Evolutionary conservation across 2,329 filamentous ascomycete species (phyloP).

Genomic region (Hypocrella siamensis): DNA sequence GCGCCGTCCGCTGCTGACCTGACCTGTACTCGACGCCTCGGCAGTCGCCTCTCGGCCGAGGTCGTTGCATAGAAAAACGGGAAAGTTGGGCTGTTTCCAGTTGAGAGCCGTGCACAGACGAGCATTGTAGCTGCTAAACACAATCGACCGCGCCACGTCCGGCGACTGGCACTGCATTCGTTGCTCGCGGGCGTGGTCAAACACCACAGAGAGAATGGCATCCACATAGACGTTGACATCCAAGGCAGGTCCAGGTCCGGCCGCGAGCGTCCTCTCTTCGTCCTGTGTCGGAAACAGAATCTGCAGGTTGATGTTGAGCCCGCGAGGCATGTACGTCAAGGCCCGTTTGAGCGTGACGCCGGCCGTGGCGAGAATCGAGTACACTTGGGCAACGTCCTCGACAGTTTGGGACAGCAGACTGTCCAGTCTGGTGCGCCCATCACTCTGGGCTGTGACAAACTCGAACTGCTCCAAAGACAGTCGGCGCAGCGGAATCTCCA

Average conservation of each 20-base stretch:
- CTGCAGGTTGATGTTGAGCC: conserved; percentile 84
- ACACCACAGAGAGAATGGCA: conserved; percentile 67
- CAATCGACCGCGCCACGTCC: conserved; percentile 67
- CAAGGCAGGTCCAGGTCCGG: conserved; percentile 56
- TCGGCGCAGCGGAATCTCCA: conserved; percentile 70
- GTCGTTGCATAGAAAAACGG: conserved; percentile 89
- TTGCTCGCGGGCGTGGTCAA: conserved; percentile 69
- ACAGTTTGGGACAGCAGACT: conserved; percentile 28
- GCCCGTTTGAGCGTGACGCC: conserved; percentile 71
- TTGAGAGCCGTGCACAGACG: conserved; percentile 87
- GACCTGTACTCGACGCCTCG: too few relatives aligned
- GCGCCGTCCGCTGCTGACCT: conserved; percentile 54
- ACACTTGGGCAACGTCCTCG: conserved; percentile 46
- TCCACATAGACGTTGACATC: conserved; percentile 84
- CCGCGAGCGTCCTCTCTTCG: conserved; percentile 51
- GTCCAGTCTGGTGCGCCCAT: conserved; percentile 26
- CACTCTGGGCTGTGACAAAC: conserved; percentile 28
- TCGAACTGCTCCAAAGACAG: conserved; percentile 61
- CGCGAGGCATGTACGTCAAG: conserved; percentile 55
- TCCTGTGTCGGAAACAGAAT: conserved; percentile 67
- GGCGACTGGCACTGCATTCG: conserved; percentile 46
- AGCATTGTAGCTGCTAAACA: conserved; percentile 87
- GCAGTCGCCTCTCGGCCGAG: conserved; percentile 48
- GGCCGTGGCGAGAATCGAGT: conserved; percentile 56
- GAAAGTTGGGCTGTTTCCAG: conserved; percentile 99